phyloP scores from a whole-genome alignment of 73 alveolate genomes.

The Diophrys sp. region DNA sequence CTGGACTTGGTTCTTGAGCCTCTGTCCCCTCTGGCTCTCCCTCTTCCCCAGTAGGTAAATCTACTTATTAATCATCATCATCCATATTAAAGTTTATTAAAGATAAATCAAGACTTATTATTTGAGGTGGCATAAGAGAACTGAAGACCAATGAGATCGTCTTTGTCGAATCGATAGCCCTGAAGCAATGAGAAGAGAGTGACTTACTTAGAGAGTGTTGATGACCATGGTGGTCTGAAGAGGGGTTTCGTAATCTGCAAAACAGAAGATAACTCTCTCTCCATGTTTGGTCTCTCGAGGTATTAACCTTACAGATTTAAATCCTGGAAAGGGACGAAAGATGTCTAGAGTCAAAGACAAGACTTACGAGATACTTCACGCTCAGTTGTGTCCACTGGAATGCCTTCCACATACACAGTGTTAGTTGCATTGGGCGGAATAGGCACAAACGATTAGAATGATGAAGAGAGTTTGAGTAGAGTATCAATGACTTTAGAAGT shows the following conservation, averaged over 20 bases:
- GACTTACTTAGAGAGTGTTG: slow-evolving; percentile 82
- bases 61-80: neutral
- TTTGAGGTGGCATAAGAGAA: slow-evolving; percentile 80
- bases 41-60: neutral
- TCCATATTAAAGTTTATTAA: neutral
- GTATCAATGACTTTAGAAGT: slow-evolving; percentile 8
- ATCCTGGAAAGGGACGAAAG: slow-evolving; percentile 95
- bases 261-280: slow-evolving; percentile 82
- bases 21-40: too few species aligned
- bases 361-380: slow-evolving; percentile 94
- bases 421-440: slow-evolving; percentile 80
- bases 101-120: slow-evolving; percentile 26
- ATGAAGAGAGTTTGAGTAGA: slow-evolving; percentile 7
- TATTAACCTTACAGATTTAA: slow-evolving; percentile 80
- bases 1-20: too few species aligned
- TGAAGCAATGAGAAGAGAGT: neutral
- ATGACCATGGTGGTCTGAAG: slow-evolving; percentile 87
- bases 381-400: slow-evolving; percentile 91
- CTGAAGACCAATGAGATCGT: slow-evolving; percentile 84
- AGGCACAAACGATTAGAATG: slow-evolving; percentile 34
- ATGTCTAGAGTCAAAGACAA: slow-evolving; percentile 46
- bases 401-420: slow-evolving; percentile 94
- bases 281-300: slow-evolving; percentile 83
- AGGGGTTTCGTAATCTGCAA: slow-evolving; percentile 92
- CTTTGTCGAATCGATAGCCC: slow-evolving; percentile 93